phyloP scores from a whole-genome alignment of 495 filamentous ascomycete species.

The Penicillium lagena region DNA sequence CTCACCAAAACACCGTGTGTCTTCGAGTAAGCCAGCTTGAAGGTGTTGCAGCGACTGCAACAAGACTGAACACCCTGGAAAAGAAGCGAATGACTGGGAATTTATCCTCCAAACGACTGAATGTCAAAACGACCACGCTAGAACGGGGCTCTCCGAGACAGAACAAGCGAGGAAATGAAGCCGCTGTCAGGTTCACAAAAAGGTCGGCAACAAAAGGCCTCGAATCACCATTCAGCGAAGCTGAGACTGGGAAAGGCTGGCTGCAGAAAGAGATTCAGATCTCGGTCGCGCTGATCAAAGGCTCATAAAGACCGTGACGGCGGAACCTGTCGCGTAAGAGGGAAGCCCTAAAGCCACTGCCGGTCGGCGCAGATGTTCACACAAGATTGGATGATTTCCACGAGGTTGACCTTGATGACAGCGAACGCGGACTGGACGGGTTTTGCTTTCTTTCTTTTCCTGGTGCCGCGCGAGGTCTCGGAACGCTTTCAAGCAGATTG shows the following conservation, averaged over 20 bases:
- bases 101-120: conserved; percentile 37
- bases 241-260: conserved; percentile 28
- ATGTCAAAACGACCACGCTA: conserved; percentile 27
- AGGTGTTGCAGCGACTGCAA: conserved; percentile 45
- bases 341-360: conserved; percentile 4
- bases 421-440: conserved; percentile 19
- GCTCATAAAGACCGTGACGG: conserved; percentile 18
- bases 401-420: neutral
- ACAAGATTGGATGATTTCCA: conserved; percentile 4
- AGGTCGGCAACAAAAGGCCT: conserved; percentile 20
- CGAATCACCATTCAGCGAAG: conserved; percentile 31
- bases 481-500: conserved; percentile 16
- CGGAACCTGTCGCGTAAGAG: conserved; percentile 15
- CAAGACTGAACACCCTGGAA: conserved; percentile 30
- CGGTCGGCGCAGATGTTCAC: conserved; percentile 1
- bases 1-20: conserved; percentile 48
- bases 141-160: conserved; percentile 33
- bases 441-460: conserved; percentile 21
- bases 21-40: conserved; percentile 51
- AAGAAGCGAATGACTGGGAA: conserved; percentile 45
- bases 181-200: conserved; percentile 28
- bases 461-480: conserved; percentile 15
- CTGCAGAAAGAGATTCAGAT: conserved; percentile 29
- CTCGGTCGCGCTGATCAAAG: conserved; percentile 14
- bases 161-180: conserved; percentile 40